Percentiles rank a stretch among this genome's conserved stretches.
Evolutionary conservation across 129 eudicot species (phyloP).

Genomic region (Artemisia tridentata): DNA sequence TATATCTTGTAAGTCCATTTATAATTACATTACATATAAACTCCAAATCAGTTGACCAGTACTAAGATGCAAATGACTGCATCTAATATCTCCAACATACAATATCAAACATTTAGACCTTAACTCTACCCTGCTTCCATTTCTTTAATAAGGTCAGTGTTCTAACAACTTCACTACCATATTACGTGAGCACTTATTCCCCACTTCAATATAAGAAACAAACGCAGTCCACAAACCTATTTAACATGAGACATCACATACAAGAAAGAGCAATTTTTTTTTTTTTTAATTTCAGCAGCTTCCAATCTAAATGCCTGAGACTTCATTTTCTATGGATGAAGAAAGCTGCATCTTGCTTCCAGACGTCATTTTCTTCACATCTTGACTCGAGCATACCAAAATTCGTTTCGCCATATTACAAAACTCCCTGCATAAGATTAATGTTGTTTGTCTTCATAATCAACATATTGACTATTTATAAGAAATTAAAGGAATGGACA

Average conservation of each 20-base stretch:
- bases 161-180: background rate
- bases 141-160: no score
- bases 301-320: slow-evolving; percentile 48
- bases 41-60: background rate
- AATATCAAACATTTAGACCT: slow-evolving; percentile 18
- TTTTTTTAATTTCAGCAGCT: slow-evolving; percentile 28
- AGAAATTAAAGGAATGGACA: no score
- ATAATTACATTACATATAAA: background rate
- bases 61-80: background rate
- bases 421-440: slow-evolving; percentile 46
- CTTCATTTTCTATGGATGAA: slow-evolving; percentile 42
- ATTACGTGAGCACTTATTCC: slow-evolving; percentile 28
- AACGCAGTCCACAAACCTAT: slow-evolving; percentile 18
- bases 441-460: no score
- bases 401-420: slow-evolving; percentile 72
- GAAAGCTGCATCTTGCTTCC: slow-evolving; percentile 55
- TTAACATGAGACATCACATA: slow-evolving; percentile 10
- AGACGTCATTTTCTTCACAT: slow-evolving; percentile 68
- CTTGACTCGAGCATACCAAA: slow-evolving; percentile 70
- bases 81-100: slow-evolving; percentile 16
- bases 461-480: background rate
- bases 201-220: slow-evolving; percentile 16
- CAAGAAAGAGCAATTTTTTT: background rate
- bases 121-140: slow-evolving; percentile 7
- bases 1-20: background rate